These are phyloP conservation scores for Aspergillus transmontanensis DNA, from an alignment of 2,329 filamentous ascomycete genomes.

Conservation along the genomic window DNA sequence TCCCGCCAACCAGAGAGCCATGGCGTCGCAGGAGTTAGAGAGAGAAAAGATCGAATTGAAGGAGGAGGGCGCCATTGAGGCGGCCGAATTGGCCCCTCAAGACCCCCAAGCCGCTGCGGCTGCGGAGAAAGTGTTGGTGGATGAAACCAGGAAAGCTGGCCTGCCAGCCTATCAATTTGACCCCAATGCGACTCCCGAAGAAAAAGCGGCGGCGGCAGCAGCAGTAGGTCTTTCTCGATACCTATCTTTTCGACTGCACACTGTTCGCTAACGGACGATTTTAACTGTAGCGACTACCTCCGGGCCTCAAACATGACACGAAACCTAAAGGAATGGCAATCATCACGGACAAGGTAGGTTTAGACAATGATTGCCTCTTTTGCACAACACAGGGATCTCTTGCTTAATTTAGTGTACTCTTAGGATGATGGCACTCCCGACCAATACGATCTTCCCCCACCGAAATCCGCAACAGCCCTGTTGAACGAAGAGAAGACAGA, in stretches of 20 bases:
- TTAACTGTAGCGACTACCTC: slow-evolving; percentile 58
- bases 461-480: slow-evolving; percentile 60
- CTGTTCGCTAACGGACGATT: slow-evolving; percentile 17
- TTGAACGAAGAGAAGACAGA: slow-evolving; percentile 58
- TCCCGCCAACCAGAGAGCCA: slow-evolving; percentile 19
- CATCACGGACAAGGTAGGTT: slow-evolving; percentile 70
- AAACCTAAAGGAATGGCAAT: slow-evolving; percentile 53
- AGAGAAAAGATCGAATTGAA: slow-evolving; percentile 66
- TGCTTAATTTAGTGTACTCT: background rate
- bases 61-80: slow-evolving; percentile 77
- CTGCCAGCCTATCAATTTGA: slow-evolving; percentile 82
- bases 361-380: background rate
- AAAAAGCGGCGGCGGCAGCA: slow-evolving; percentile 80
- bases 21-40: slow-evolving; percentile 35
- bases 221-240: slow-evolving; percentile 60
- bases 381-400: background rate
- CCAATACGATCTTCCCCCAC: slow-evolving; percentile 75
- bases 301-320: slow-evolving; percentile 60
- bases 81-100: slow-evolving; percentile 55
- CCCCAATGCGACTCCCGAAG: slow-evolving; percentile 76
- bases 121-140: slow-evolving; percentile 72
- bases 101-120: slow-evolving; percentile 71
- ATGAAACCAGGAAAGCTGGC: slow-evolving; percentile 78
- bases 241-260: background rate
- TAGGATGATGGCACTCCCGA: slow-evolving; percentile 68